phyloP scores from a whole-genome alignment of 2,329 filamentous ascomycete genomes.

The Aspergillus pseudotamarii region DNA sequence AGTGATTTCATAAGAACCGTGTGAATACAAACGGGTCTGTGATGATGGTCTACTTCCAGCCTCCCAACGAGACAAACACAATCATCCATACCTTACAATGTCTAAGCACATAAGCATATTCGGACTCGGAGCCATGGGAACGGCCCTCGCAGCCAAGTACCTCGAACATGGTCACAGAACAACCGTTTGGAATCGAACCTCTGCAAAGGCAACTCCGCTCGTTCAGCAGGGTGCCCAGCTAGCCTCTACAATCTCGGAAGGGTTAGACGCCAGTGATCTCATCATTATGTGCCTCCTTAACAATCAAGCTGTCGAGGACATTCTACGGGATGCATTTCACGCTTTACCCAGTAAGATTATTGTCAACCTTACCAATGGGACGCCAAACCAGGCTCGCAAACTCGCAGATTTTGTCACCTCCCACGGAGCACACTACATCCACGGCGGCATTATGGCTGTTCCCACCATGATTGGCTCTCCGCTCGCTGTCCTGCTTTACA shows the following conservation, averaged over 20 bases:
- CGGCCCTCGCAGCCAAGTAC: conserved; percentile 14
- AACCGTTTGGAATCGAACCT: conserved; percentile 17
- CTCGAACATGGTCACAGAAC: conserved; percentile 9
- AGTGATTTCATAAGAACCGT: neutral
- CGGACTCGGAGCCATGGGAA: conserved; percentile 20
- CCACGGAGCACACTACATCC: conserved; percentile 14
- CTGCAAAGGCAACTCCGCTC: conserved; percentile 10
- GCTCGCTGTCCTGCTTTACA: conserved; percentile 12
- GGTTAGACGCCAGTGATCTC: conserved; percentile 3
- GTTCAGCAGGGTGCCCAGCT: conserved; percentile 10
- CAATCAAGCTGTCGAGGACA: conserved; percentile 7
- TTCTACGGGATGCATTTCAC: neutral
- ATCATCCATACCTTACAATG: neutral
- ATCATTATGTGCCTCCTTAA: conserved; percentile 18
- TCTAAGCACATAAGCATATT: conserved; percentile 9
- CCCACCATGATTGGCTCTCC: conserved; percentile 17
- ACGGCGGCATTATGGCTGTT: conserved; percentile 20
- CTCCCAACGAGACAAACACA: neutral
- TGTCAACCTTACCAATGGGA: conserved; percentile 19
- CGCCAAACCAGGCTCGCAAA: conserved; percentile 13
- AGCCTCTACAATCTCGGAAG: conserved; percentile 2
- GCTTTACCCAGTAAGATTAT: conserved; percentile 6
- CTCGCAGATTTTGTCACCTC: neutral
- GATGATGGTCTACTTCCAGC: neutral
- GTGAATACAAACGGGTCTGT: neutral